Evolutionary conservation across 306 rosid species (phyloP), one percentile per base, ranked within the genome.

Genomic region (Arachis stenosperma): DNA sequence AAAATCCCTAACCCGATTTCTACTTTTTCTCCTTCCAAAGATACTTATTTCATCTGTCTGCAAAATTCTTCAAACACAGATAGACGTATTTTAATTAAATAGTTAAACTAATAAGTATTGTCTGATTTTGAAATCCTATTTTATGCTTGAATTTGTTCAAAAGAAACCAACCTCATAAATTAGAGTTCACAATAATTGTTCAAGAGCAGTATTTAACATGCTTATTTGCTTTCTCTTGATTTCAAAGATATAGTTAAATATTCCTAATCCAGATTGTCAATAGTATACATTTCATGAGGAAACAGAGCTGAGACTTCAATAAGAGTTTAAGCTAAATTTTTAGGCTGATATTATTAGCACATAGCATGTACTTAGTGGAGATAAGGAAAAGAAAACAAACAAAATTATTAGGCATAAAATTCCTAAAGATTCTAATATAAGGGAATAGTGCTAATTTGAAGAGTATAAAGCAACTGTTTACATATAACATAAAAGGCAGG

Each of bases 121-220:
- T 36, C 52, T 48, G 14, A 50, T 40, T 33, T 17, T 9, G 2
- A 61, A 61, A 8, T 52, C n/a, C n/a, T 44, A 59, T 71, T 27
- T 71, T 46, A 44, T 37, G 62, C 42, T 61, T 7, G 30, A 46
- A 52, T 36, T 53, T 65, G 48, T 17, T 44, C 58, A 41, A 69
- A 69, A 39, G 15, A 9, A 54, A 11, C 65, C 66, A 22, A 55
- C 9, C 7, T 8, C 54, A 53, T 22, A 9, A 44, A 36, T 55
- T 44, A 55, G 58, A 30, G 10, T 8, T 67, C 58, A 14, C 8
- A 41, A 64, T 37, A 36, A 63, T 8, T 7, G 8, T 12, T 54
- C 57, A 41, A 53, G 37, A 54, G n/a, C 55, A 13, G 43, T 37
- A 43, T 27, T 44, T 65, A 15, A 15, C 17, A 29, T 17, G 54